Evolutionary conservation across 345 rosid genomes (phyloP).

Genomic region (Eucalyptus coolabah): DNA sequence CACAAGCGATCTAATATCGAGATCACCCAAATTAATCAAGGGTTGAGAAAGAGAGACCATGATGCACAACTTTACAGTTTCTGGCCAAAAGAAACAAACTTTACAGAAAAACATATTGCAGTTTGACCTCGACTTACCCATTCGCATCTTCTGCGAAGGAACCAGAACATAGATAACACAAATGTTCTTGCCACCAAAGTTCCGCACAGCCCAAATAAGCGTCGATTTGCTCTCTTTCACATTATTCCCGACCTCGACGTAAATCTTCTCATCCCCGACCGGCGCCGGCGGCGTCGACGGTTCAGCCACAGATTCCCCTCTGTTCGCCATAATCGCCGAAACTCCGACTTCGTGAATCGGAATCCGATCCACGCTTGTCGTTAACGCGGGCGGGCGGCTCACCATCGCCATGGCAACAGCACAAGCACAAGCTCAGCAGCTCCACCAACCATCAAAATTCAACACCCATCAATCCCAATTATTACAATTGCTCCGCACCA

Average conservation of each 20-base stretch:
- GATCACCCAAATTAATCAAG: neutral
- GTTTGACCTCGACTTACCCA: slow-evolving; percentile 26
- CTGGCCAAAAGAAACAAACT: neutral
- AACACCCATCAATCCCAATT: neutral
- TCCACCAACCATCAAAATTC: neutral
- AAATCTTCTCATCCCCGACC: slow-evolving; percentile 8
- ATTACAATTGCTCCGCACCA: neutral
- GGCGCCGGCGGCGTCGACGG: neutral
- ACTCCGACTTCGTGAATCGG: neutral
- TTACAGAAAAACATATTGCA: neutral
- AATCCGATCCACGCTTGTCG: neutral
- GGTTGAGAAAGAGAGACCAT: neutral
- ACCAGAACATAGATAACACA: slow-evolving; percentile 69
- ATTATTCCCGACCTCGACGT: slow-evolving; percentile 20
- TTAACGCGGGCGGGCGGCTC: neutral
- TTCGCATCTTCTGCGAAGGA: slow-evolving; percentile 52
- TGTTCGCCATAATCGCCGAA: neutral
- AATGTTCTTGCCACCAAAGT: slow-evolving; percentile 37
- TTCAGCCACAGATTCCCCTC: neutral
- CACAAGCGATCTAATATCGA: neutral
- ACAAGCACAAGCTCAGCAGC: neutral
- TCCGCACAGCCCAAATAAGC: slow-evolving; percentile 16
- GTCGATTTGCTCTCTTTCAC: slow-evolving; percentile 9
- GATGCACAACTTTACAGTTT: neutral
- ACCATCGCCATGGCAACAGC: neutral